Base-by-base conservation (phyloP, 805 yeast species). In the Lachancea lanzarotensis region DNA sequence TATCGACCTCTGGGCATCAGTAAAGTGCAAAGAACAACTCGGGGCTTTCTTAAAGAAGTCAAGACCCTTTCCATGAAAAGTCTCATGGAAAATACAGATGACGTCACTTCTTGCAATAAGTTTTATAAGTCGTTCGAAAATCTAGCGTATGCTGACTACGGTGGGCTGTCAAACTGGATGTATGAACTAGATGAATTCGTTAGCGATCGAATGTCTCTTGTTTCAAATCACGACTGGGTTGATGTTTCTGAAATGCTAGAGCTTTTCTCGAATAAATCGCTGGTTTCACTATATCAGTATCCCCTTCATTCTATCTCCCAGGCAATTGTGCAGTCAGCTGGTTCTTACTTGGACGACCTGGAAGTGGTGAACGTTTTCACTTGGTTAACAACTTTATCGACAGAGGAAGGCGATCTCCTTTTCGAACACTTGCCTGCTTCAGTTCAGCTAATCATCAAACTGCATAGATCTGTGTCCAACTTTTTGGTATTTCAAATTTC, bases 151-250 rank as follows among this genome's bases (percentile, higher is more conserved):
- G 46, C 53, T 18, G 43, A 54, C 13, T 57, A 57, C 33, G 65
- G 67, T 26, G 75, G 70, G 31, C 73, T 88, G 47, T 81, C 82
- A 47, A 66, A 70, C 40, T 83, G 86, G 64, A 70, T 87, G 18
- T 75, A 74, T 44, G 73, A 74, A 38, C 62, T 90, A 47, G 91
- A 90, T 63, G 68, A 71, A 15, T 67, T 86, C 6, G 72, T 85
- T 22, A 68, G 75, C 2, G 73, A 75, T 3, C 70, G 82, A 27
- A 80, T 82, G 57, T 69, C 50, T 13, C 43, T 60, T 19, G 54
- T 55, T 2, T 73, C 78, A 11, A 62, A 79, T 11, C 76, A 75
- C 48, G 95, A 90, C 54, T 91, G 97, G 96, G 70, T 87, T 42
- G 74, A 75, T 45, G 76, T 82, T 3, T 84, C 78, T 59, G 91